Base-by-base conservation (phyloP, 73 alveolate genomes). In the Paramecium sonneborni region DNA sequence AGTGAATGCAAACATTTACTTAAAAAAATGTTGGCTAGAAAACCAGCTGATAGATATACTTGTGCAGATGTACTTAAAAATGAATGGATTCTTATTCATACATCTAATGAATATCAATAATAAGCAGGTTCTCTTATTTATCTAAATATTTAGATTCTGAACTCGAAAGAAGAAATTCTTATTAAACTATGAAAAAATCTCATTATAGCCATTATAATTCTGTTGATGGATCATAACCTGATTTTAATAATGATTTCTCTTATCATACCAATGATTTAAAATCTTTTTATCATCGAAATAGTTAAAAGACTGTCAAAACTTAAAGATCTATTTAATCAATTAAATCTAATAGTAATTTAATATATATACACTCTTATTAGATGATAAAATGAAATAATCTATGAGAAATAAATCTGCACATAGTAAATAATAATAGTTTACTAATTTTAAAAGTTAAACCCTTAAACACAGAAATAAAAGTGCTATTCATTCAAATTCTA, bases 1-100 rank as follows among this genome's bases (percentile, higher is more conserved):
- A 82, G 43, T 39, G 89, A 69, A 72, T 68, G 91, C 14, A 88
- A 88, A 57, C 74, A 70, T 32, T 18, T 88, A 18, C 30, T 88
- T 4, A 76, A 82, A 46, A 88, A 82, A 72, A 88, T 88, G 94
- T 44, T 88, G n/a, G 94, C 79, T 21, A 82, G 70, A n/a, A 82
- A 88, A 8, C 85, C 91, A 3, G 41, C 52, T 39, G 87, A 88
- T 41, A 88, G 94, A 88, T 88, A 70, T 88, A 56, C 89, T 12
- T 88, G 94, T 67, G 74, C 70, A 1, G 89, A 88, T 12, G 87
- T 88, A 43, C 34, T 88, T 1, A 37, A 88, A 52, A 41, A 76
- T 26, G 87, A 88, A 48, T 88, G 94, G 94, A 88, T 88, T 24
- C n/a, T 79, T 5, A 43, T 79, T 1, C 90, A 79, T 46, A 79